Percentiles rank a stretch among this genome's conserved stretches.
These are phyloP conservation scores for Nadsonia fulvescens DNA, from an alignment of 805 yeast genomes.

Conservation along the genomic window DNA sequence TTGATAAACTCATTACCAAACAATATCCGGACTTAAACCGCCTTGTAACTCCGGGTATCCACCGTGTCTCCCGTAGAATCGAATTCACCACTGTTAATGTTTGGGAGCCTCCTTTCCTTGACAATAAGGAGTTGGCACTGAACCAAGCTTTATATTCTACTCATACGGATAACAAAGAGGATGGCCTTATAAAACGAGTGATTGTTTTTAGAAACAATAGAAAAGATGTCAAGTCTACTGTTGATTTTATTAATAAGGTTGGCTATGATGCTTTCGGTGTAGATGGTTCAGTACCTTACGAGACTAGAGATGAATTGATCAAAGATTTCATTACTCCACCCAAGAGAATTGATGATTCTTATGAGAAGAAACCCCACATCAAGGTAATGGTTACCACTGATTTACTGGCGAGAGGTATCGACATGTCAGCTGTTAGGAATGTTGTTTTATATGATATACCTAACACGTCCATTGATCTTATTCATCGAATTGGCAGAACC, in stretches of 20 bases:
- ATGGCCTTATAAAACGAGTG: conserved; percentile 56
- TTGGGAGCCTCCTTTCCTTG: conserved; percentile 58
- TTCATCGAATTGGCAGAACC: conserved; percentile 87
- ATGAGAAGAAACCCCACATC: conserved; percentile 18
- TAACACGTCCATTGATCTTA: conserved; percentile 61
- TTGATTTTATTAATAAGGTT: conserved; percentile 31
- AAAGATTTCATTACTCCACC: conserved; percentile 39
- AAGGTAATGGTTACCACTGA: conserved; percentile 78
- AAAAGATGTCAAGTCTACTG: conserved; percentile 41
- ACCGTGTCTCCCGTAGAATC: conserved; percentile 62
- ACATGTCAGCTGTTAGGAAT: conserved; percentile 65
- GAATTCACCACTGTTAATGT: conserved; percentile 64
- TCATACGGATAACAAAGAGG: conserved; percentile 66
- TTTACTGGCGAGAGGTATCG: conserved; percentile 75
- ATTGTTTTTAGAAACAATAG: conserved; percentile 72
- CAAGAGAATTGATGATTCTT: conserved; percentile 10
- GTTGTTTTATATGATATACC: conserved; percentile 79
- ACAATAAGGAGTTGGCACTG: conserved; percentile 66
- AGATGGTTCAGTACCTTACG: conserved; percentile 45
- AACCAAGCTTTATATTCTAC: conserved; percentile 83
- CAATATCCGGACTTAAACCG: conserved; percentile 49
- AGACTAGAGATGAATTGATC: conserved; percentile 40
- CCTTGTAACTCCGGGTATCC: conserved; percentile 66
- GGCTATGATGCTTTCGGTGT: conserved; percentile 47
- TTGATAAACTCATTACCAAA: conserved; percentile 39